Conservation (phyloP, 305 asterid genomes). For the Fraxinus baroniana region DNA sequence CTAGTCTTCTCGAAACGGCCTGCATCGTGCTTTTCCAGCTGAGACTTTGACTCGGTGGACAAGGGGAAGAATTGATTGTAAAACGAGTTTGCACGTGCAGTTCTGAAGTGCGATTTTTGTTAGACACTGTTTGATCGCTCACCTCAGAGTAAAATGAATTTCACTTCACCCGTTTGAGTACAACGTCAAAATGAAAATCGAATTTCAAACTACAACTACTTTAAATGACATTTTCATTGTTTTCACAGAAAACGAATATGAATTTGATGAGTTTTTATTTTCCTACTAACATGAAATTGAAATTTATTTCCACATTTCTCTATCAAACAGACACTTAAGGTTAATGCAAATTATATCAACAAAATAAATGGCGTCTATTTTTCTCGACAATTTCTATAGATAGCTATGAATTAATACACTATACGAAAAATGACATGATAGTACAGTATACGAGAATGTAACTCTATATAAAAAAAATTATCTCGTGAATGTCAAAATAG, state of each 20-base stretch:
- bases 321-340: no score
- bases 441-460: neutral
- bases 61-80: neutral
- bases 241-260: no score
- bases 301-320: no score
- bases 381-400: neutral
- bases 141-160: no score
- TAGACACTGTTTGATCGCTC: no score
- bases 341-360: neutral
- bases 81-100: neutral
- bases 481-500: neutral
- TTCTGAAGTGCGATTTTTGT: neutral
- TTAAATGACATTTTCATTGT: no score
- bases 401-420: no score
- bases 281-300: no score
- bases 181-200: no score
- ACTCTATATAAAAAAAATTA: neutral
- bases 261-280: no score
- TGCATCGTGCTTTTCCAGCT: conserved; percentile 51
- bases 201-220: no score
- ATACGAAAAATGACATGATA: neutral
- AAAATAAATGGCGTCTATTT: neutral
- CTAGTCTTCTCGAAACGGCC: conserved; percentile 53
- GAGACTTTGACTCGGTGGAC: neutral
- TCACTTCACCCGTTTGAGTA: no score